phyloP scores from a whole-genome alignment of 805 yeast genomes.

The Blastobotrys attinorum region DNA sequence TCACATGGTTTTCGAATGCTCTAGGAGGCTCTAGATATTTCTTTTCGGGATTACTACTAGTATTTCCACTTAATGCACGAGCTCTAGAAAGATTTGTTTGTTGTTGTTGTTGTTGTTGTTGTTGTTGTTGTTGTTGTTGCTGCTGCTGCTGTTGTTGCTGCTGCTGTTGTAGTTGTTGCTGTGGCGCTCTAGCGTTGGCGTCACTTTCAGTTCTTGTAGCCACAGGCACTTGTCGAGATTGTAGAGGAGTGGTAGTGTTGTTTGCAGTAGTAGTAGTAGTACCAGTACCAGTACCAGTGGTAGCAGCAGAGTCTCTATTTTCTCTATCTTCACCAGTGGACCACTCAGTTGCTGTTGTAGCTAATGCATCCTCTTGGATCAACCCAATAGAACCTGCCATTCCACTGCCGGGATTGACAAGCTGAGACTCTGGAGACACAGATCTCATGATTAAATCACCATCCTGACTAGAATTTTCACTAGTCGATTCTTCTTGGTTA shows the following conservation, averaged over 20 bases:
- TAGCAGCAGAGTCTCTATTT: background rate
- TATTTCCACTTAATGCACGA: background rate
- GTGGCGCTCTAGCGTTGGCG: background rate
- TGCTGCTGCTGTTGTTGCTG: too few relatives aligned
- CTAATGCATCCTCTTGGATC: too few relatives aligned
- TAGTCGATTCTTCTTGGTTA: background rate
- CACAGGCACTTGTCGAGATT: too few relatives aligned
- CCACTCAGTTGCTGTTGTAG: background rate
- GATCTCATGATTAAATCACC: background rate
- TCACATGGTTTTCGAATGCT: conserved; percentile 13
- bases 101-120: conserved; percentile 1
- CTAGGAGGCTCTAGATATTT: too few relatives aligned
- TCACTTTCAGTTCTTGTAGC: background rate
- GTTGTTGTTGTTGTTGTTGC: too few relatives aligned
- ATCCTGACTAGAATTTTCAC: too few relatives aligned
- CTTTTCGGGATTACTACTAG: too few relatives aligned
- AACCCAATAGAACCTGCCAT: too few relatives aligned
- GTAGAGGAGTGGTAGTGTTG: too few relatives aligned
- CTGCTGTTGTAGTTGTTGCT: too few relatives aligned
- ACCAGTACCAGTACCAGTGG: background rate
- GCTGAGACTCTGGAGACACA: background rate
- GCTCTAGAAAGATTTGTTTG: background rate
- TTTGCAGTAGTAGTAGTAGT: background rate
- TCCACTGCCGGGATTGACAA: too few relatives aligned
- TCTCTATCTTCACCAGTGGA: too few relatives aligned